Evolutionary conservation across 495 filamentous ascomycete genomes (phyloP).

Genomic region (Penicillium turbatum): DNA sequence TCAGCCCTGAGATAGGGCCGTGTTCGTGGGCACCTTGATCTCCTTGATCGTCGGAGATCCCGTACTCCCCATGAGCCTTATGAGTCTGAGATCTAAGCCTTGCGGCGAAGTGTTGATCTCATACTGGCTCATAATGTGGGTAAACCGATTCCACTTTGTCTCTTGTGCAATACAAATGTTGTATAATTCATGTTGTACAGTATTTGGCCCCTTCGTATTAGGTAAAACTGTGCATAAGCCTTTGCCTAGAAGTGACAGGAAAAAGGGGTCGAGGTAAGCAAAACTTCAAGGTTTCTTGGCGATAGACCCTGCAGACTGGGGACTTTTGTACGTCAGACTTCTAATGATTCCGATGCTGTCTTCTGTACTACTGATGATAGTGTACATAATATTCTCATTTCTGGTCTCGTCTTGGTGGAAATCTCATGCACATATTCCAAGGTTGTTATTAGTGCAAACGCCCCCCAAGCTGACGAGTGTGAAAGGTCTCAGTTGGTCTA

Average conservation of each 20-base stretch:
- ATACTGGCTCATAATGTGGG: not conserved
- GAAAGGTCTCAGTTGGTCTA: no score
- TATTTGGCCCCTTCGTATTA: not conserved
- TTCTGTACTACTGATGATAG: no score
- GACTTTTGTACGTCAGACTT: not conserved
- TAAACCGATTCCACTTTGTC: not conserved
- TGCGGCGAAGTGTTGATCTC: slow-evolving; percentile 6
- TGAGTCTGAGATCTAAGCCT: slow-evolving; percentile 1
- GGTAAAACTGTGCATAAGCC: not conserved
- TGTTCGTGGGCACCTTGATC: not conserved
- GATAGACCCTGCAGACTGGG: not conserved
- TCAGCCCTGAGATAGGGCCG: not conserved
- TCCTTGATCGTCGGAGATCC: slow-evolving; percentile 1
- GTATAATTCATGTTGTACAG: no score
- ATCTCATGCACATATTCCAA: no score
- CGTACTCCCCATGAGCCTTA: not conserved
- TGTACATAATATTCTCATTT: no score
- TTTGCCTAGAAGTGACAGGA: not conserved
- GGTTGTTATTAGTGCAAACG: no score
- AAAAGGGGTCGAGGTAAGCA: slow-evolving; percentile 1
- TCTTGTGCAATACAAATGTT: not conserved
- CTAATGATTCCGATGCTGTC: not conserved
- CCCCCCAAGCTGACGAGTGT: no score
- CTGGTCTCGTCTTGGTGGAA: no score
- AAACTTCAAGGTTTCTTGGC: not conserved